Evolutionary conservation across 225 moss, liverwort and hornwort species (phyloP).

Genomic region (Sphagnum tenellum): DNA sequence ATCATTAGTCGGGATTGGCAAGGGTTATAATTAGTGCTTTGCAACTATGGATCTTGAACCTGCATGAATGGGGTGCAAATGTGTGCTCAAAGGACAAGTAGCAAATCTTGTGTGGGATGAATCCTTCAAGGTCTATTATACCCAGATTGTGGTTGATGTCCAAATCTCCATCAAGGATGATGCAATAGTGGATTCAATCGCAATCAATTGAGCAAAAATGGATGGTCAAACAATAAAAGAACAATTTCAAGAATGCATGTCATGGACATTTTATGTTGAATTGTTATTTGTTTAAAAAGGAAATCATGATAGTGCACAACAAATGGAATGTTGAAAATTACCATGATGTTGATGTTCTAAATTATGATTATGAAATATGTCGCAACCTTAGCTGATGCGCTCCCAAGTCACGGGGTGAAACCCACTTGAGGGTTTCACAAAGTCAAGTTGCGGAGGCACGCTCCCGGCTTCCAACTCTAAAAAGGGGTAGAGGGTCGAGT

Average conservation of each 20-base stretch:
- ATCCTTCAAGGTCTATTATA: constrained; percentile 80
- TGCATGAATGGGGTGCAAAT: constrained; percentile 67
- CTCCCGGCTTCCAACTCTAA: too few species aligned
- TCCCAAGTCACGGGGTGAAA: too few species aligned
- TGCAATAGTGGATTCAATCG: constrained; percentile 66
- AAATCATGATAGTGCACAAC: constrained; percentile 75
- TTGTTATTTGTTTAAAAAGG: constrained; percentile 79
- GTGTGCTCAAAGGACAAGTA: constrained; percentile 71
- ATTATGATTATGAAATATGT: constrained; percentile 90
- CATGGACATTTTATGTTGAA: constrained; percentile 98
- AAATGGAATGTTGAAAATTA: constrained; percentile 72
- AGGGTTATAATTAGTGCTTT: constrained; percentile 52
- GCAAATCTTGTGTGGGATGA: constrained; percentile 83
- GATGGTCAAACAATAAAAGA: constrained; percentile 95
- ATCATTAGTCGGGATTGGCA: constrained; percentile 24
- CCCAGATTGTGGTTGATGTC: constrained; percentile 80
- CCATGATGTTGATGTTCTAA: constrained; percentile 61
- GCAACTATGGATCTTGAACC: constrained; percentile 63
- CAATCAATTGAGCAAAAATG: constrained; percentile 60
- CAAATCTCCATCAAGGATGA: constrained; percentile 96
- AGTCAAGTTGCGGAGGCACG: too few species aligned
- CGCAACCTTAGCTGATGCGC: too few species aligned
- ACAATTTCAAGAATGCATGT: constrained; percentile 97
- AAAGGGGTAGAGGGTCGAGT: too few species aligned
- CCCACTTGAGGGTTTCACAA: too few species aligned